phyloP scores from a whole-genome alignment of 2,329 filamentous ascomycete genomes.

The Stagonosporopsis chrysanthemi region DNA sequence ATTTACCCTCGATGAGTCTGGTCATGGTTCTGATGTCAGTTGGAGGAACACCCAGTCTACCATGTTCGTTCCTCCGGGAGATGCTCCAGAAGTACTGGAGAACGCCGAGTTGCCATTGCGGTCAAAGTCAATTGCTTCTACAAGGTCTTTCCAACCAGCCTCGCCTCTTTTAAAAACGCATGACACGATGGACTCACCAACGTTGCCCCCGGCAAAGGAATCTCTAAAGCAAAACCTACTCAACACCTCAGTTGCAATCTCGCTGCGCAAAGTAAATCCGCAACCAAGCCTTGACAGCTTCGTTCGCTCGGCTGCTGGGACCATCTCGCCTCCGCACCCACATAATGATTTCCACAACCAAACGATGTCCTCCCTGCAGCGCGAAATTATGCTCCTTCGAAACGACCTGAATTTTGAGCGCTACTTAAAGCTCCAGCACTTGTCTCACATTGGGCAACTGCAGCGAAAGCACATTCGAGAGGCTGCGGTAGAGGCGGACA shows the following conservation, averaged over 20 bases:
- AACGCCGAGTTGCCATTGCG: conserved; percentile 32
- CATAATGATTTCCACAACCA: conserved; percentile 44
- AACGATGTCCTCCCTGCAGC: conserved; percentile 63
- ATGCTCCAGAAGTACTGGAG: conserved; percentile 31
- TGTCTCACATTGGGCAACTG: conserved; percentile 80
- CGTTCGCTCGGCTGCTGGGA: conserved; percentile 34
- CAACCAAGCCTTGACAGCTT: conserved; percentile 46
- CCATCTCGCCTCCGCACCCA: conserved; percentile 35
- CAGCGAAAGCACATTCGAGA: conserved; percentile 77
- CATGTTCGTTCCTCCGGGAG: conserved; percentile 47
- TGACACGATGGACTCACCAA: conserved; percentile 67
- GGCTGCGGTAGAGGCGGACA: conserved; percentile 81
- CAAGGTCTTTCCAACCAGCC: conserved; percentile 54
- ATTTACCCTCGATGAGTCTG: conserved; percentile 43
- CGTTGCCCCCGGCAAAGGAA: conserved; percentile 59
- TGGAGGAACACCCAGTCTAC: conserved; percentile 65
- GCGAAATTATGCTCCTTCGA: conserved; percentile 76
- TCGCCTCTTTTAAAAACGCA: conserved; percentile 54
- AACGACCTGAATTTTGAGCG: conserved; percentile 86
- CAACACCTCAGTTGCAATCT: conserved; percentile 20
- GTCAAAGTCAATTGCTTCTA: conserved; percentile 35
- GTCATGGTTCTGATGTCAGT: conserved; percentile 50
- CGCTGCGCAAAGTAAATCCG: conserved; percentile 30
- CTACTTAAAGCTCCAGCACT: conserved; percentile 83
- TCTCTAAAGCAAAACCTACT: conserved; percentile 34